Conservation (phyloP, 2,329 filamentous ascomycete genomes). For the Capronia coronata region DNA sequence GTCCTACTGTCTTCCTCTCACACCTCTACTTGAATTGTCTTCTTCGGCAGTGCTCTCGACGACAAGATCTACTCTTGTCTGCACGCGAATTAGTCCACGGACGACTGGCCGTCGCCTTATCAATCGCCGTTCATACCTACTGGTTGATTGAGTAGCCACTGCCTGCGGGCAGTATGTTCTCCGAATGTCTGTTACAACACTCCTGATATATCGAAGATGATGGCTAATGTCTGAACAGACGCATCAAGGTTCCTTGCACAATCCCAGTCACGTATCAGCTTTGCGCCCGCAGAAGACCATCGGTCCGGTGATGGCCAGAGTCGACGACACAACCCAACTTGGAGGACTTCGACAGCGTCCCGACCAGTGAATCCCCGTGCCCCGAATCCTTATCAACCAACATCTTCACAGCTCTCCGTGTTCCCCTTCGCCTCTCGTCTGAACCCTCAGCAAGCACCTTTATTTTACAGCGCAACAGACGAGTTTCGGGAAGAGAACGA, state of each 20-base stretch:
- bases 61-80: neutral
- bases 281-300: slow-evolving; percentile 53
- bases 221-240: slow-evolving; percentile 55
- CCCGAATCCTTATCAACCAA: slow-evolving; percentile 69
- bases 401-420: slow-evolving; percentile 62
- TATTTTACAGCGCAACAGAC: slow-evolving; percentile 90
- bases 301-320: slow-evolving; percentile 45
- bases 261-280: slow-evolving; percentile 83
- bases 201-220: slow-evolving; percentile 6
- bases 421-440: slow-evolving; percentile 77
- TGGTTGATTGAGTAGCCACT: slow-evolving; percentile 20
- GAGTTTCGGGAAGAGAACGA: slow-evolving; percentile 91
- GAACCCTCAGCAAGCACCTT: slow-evolving; percentile 67
- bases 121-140: slow-evolving; percentile 6
- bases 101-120: slow-evolving; percentile 11
- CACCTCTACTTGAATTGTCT: neutral
- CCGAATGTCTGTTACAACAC: slow-evolving; percentile 62
- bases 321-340: slow-evolving; percentile 40
- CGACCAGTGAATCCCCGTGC: slow-evolving; percentile 16
- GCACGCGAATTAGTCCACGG: neutral
- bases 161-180: slow-evolving; percentile 58
- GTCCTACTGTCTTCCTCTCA: neutral
- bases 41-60: neutral
- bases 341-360: slow-evolving; percentile 44
- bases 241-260: slow-evolving; percentile 93